These are phyloP conservation scores for Geotrichum europaeum DNA, from an alignment of 1,139 yeast species.

Conservation along the genomic window DNA sequence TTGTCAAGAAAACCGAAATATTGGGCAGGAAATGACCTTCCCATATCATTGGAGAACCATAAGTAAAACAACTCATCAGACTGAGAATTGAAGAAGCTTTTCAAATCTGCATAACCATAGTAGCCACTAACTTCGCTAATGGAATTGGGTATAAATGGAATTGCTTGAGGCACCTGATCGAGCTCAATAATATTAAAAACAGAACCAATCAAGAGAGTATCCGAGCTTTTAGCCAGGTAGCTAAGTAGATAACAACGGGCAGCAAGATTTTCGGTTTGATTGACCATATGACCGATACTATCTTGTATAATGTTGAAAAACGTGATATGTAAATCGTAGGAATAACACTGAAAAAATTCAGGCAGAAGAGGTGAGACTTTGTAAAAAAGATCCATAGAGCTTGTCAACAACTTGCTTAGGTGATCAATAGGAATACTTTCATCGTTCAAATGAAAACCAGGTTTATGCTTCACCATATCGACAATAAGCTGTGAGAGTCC, in stretches of 20 bases:
- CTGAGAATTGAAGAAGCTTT: slow-evolving; percentile 8
- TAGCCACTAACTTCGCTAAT: neutral
- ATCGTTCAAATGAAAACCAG: slow-evolving; percentile 2
- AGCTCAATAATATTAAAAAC: slow-evolving; percentile 10
- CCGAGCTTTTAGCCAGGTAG: slow-evolving; percentile 8
- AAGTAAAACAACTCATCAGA: slow-evolving; percentile 12
- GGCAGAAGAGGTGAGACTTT: slow-evolving; percentile 3
- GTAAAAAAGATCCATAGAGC: slow-evolving; percentile 8
- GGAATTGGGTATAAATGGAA: slow-evolving; percentile 3
- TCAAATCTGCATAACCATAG: slow-evolving; percentile 1
- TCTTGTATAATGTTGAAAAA: slow-evolving; percentile 9
- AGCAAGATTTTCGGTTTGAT: slow-evolving; percentile 10
- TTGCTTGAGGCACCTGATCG: slow-evolving; percentile 2
- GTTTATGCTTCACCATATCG: slow-evolving; percentile 1
- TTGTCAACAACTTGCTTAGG: slow-evolving; percentile 5
- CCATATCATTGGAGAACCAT: slow-evolving; percentile 10
- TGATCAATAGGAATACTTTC: slow-evolving; percentile 1
- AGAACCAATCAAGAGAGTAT: slow-evolving; percentile 6
- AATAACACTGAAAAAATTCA: slow-evolving; percentile 3
- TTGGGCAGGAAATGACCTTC: slow-evolving; percentile 4
- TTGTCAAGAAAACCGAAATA: slow-evolving; percentile 5
- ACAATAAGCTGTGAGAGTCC: slow-evolving; percentile 1
- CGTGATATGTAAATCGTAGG: slow-evolving; percentile 4
- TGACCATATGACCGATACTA: neutral
- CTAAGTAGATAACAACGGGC: slow-evolving; percentile 8